Percentiles rank a stretch among this genome's conserved stretches.
Conservation (phyloP, 768 basidiomycete genomes). For the Trametes maxima region DNA sequence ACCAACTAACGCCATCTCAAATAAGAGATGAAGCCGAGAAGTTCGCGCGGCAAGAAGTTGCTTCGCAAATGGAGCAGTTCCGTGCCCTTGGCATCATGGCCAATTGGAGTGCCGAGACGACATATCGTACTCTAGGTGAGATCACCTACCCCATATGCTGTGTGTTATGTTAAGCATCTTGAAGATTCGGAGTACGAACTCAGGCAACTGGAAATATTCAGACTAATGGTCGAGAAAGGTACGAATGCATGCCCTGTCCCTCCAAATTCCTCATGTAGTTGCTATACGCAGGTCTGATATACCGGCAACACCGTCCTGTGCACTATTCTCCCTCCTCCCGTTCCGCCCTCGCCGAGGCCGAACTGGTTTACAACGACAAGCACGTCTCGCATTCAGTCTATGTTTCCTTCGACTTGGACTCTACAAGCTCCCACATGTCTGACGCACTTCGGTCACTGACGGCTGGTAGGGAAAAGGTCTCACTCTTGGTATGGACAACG, state of each 20-base stretch:
- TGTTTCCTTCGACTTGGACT: slow-evolving; percentile 72
- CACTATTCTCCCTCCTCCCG: slow-evolving; percentile 94
- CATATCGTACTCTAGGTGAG: slow-evolving; percentile 86
- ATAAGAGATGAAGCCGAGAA: slow-evolving; percentile 73
- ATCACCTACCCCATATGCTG: not conserved
- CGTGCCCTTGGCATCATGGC: slow-evolving; percentile 87
- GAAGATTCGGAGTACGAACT: slow-evolving; percentile 87
- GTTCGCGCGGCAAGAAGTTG: slow-evolving; percentile 75
- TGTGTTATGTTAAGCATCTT: not conserved
- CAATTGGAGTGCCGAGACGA: slow-evolving; percentile 71
- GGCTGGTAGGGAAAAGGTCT: slow-evolving; percentile 38
- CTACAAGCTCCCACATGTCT: slow-evolving; percentile 24
- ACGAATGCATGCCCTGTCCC: slow-evolving; percentile 1
- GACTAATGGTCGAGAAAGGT: slow-evolving; percentile 88
- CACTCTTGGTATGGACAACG: slow-evolving; percentile 91
- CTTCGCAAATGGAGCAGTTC: slow-evolving; percentile 79
- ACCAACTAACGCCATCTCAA: slow-evolving; percentile 27
- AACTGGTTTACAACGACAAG: slow-evolving; percentile 86
- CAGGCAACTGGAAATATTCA: slow-evolving; percentile 82
- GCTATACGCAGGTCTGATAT: slow-evolving; percentile 76
- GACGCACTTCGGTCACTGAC: slow-evolving; percentile 37
- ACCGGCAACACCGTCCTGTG: slow-evolving; percentile 85
- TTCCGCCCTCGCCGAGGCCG: slow-evolving; percentile 94
- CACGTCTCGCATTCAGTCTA: slow-evolving; percentile 89
- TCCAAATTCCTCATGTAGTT: not conserved